phyloP scores from a whole-genome alignment of 805 yeast genomes.

The Ogataea wickerhamii region DNA sequence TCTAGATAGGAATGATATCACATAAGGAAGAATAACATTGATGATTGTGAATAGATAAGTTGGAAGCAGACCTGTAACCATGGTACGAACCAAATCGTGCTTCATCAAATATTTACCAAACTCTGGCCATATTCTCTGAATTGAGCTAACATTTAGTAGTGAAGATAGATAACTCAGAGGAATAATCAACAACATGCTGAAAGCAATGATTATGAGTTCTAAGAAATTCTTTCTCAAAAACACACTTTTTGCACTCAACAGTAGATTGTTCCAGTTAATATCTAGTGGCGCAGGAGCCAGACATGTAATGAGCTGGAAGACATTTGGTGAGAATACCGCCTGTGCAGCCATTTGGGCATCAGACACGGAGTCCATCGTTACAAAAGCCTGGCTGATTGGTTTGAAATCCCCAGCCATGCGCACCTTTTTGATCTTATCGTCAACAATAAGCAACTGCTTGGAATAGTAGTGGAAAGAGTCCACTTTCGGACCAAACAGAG shows the following conservation, averaged over 20 bases:
- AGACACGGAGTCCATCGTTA: constrained; percentile 91
- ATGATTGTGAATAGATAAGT: constrained; percentile 55
- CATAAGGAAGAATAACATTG: constrained; percentile 52
- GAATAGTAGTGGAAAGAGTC: constrained; percentile 35
- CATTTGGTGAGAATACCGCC: constrained; percentile 87
- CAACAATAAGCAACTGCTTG: constrained; percentile 34
- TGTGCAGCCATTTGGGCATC: constrained; percentile 98
- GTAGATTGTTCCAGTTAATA: constrained; percentile 70
- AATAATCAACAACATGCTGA: constrained; percentile 50
- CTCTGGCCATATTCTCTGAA: constrained; percentile 56
- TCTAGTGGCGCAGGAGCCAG: constrained; percentile 97
- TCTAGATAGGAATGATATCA: constrained; percentile 47
- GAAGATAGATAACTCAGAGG: constrained; percentile 57
- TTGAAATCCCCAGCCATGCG: constrained; percentile 35
- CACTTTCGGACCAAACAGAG: constrained; percentile 28
- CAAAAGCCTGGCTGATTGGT: constrained; percentile 54
- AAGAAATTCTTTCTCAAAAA: constrained; percentile 32
- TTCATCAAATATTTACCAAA: constrained; percentile 50
- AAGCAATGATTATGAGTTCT: constrained; percentile 40
- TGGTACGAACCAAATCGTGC: constrained; percentile 49
- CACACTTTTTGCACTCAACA: constrained; percentile 37
- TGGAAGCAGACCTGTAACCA: constrained; percentile 61
- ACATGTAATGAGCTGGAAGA: constrained; percentile 74
- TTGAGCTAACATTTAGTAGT: constrained; percentile 51
- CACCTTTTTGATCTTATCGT: constrained; percentile 36